These are phyloP conservation scores for Wickerhamomyces queroliae DNA, from an alignment of 805 yeast species.

Conservation along the genomic window DNA sequence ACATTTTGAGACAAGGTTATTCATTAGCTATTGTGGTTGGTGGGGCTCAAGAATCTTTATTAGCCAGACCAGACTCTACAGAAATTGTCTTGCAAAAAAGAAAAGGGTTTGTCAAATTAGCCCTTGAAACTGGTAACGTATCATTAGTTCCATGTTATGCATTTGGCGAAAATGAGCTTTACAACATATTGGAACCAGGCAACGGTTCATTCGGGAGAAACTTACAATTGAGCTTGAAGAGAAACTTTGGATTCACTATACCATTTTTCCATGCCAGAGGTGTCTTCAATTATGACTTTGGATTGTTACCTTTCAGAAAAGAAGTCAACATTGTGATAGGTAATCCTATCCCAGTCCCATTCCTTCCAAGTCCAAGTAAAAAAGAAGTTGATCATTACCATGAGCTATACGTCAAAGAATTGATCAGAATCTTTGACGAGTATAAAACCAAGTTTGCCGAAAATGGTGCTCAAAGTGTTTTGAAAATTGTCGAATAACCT, in stretches of 20 bases:
- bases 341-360: conserved; percentile 56
- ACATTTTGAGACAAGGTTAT: conserved; percentile 55
- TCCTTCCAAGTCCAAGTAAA: conserved; percentile 34
- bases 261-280: conserved; percentile 94
- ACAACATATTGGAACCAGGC: conserved; percentile 41
- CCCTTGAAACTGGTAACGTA: conserved; percentile 73
- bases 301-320: conserved; percentile 79
- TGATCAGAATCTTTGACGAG: conserved; percentile 58
- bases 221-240: conserved; percentile 70
- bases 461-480: conserved; percentile 6
- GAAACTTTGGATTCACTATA: conserved; percentile 70
- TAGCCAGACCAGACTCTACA: conserved; percentile 52
- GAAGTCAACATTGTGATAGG: conserved; percentile 77
- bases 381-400: conserved; percentile 68
- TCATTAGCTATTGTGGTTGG: conserved; percentile 91
- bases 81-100: conserved; percentile 72
- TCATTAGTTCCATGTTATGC: conserved; percentile 82
- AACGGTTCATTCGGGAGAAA: conserved; percentile 41
- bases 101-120: conserved; percentile 85
- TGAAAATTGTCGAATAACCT: conserved; percentile 19
- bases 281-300: conserved; percentile 86
- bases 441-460: conserved; percentile 47
- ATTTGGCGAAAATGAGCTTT: conserved; percentile 82
- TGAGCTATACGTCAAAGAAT: conserved; percentile 55
- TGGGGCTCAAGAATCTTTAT: conserved; percentile 87